These are phyloP conservation scores for Russula brevipes DNA, from an alignment of 768 basidiomycete genomes.

Conservation along the genomic window DNA sequence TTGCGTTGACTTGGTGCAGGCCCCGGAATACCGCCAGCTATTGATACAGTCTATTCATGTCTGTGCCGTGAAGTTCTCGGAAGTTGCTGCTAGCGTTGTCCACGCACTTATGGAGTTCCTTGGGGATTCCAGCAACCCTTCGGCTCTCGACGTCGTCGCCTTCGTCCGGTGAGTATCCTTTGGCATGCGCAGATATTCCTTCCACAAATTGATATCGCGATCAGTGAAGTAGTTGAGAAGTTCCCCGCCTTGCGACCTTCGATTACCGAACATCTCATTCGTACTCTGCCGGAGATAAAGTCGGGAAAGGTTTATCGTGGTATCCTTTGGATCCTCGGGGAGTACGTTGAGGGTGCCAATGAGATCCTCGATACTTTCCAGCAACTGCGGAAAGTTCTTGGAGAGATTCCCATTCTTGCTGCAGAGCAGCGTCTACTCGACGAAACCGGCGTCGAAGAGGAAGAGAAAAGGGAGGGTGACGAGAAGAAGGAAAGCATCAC, in stretches of 20 bases:
- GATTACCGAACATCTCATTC: conserved; percentile 80
- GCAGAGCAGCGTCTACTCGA: conserved; percentile 81
- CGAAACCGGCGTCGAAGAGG: conserved; percentile 58
- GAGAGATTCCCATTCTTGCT: conserved; percentile 96
- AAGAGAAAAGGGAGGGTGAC: conserved; percentile 44
- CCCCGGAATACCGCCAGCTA: conserved; percentile 90
- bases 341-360: conserved; percentile 67
- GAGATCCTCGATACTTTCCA: conserved; percentile 72
- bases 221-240: conserved; percentile 92
- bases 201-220: neutral
- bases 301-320: conserved; percentile 97
- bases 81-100: conserved; percentile 93
- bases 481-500: conserved; percentile 45
- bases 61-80: conserved; percentile 93
- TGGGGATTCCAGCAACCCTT: conserved; percentile 90
- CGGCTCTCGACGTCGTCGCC: conserved; percentile 91
- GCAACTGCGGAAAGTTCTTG: conserved; percentile 79
- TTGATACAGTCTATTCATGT: conserved; percentile 97
- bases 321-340: conserved; percentile 96
- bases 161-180: conserved; percentile 49
- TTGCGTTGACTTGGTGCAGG: conserved; percentile 40
- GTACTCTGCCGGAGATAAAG: conserved; percentile 81
- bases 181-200: neutral
- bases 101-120: conserved; percentile 93
- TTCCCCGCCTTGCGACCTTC: conserved; percentile 81